Evolutionary conservation across 805 yeast genomes (phyloP).

Genomic region (Metschnikowia koreensis): DNA sequence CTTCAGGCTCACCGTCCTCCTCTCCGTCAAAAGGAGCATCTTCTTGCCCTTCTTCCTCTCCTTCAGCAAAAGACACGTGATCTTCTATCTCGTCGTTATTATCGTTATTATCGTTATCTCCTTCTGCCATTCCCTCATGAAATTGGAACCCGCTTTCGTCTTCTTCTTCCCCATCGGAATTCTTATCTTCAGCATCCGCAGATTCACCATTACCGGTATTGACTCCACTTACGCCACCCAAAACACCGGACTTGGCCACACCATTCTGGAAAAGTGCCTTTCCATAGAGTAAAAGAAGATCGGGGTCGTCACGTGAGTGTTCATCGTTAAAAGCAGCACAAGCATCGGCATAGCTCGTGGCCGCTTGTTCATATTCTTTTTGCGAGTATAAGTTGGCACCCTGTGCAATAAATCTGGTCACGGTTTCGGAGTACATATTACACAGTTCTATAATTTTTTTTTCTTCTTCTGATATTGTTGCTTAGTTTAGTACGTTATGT

Average conservation of each 20-base stretch:
- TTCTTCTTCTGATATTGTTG: background rate
- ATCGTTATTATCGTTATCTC: constrained; percentile 10
- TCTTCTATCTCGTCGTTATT: constrained; percentile 1
- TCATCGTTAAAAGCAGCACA: constrained; percentile 55
- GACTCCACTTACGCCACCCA: constrained; percentile 44
- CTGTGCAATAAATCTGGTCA: constrained; percentile 37
- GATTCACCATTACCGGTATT: background rate
- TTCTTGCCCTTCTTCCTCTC: constrained; percentile 15
- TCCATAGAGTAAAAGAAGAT: constrained; percentile 73
- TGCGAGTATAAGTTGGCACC: constrained; percentile 66
- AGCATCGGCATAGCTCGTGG: constrained; percentile 68
- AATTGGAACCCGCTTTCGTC: constrained; percentile 9
- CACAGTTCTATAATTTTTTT: background rate
- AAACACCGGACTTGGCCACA: constrained; percentile 67
- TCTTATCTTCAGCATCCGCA: constrained; percentile 5
- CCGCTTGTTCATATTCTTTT: constrained; percentile 66
- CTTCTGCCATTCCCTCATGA: constrained; percentile 18
- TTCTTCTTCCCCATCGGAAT: constrained; percentile 16
- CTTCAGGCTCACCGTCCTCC: constrained; percentile 27
- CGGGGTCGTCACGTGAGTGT: constrained; percentile 65
- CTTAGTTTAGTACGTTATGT: no score
- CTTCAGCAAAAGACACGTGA: constrained; percentile 10
- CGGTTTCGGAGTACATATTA: constrained; percentile 18
- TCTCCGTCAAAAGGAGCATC: constrained; percentile 20
- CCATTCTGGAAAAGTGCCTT: constrained; percentile 77